Evolutionary conservation across 1,284 basidiomycete genomes (phyloP).

Genomic region (Athelia sp.): DNA sequence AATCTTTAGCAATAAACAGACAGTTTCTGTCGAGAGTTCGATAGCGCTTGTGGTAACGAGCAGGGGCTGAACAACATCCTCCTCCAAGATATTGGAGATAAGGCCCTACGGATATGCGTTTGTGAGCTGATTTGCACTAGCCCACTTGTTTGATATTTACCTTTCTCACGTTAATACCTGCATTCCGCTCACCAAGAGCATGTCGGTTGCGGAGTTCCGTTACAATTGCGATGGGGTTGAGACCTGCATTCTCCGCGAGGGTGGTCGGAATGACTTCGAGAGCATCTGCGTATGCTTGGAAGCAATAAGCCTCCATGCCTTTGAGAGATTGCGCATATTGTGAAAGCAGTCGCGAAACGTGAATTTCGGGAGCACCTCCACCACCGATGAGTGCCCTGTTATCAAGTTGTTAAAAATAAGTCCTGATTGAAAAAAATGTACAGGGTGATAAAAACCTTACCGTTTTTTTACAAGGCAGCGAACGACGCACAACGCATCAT

Average conservation of each 20-base stretch:
- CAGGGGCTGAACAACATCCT: slow-evolving; percentile 96
- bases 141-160: slow-evolving; percentile 35
- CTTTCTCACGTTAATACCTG: slow-evolving; percentile 98
- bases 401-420: too few relatives aligned
- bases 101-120: slow-evolving; percentile 57
- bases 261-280: slow-evolving; percentile 98
- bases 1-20: slow-evolving; percentile 93
- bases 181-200: slow-evolving; percentile 90
- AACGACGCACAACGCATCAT: slow-evolving; percentile 98
- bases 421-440: too few relatives aligned
- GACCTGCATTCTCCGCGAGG: slow-evolving; percentile 95
- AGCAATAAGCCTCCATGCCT: slow-evolving; percentile 99
- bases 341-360: slow-evolving; percentile 90
- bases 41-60: slow-evolving; percentile 95
- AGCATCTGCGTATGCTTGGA: slow-evolving; percentile 97
- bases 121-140: slow-evolving; percentile 1
- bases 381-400: slow-evolving; percentile 92
- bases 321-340: slow-evolving; percentile 93
- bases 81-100: slow-evolving; percentile 95
- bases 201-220: slow-evolving; percentile 97
- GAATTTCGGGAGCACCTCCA: slow-evolving; percentile 97
- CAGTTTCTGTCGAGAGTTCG: slow-evolving; percentile 95
- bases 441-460: too few relatives aligned
- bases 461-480: slow-evolving; percentile 98
- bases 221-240: slow-evolving; percentile 98